These are phyloP conservation scores for Ensete ventricosum DNA, from an alignment of 176 grass and related monocot genomes.

Conservation along the genomic window DNA sequence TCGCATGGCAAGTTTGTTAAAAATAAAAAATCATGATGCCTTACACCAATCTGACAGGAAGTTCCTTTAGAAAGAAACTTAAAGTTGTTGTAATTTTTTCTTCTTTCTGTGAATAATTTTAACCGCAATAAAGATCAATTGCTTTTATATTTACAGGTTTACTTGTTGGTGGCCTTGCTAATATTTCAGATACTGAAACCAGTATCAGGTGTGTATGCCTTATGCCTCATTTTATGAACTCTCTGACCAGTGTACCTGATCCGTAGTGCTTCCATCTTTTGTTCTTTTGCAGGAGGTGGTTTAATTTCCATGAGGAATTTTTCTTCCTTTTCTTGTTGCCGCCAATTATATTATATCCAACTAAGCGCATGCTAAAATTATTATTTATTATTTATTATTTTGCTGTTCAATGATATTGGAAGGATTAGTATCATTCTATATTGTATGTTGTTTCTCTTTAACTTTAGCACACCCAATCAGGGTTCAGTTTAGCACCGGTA, in stretches of 20 bases:
- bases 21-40: too few species aligned
- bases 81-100: background rate
- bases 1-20: too few species aligned
- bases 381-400: conserved; percentile 3
- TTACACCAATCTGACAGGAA: too few species aligned
- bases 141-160: conserved; percentile 48
- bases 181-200: conserved; percentile 88
- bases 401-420: conserved; percentile 1
- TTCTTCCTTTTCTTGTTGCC: conserved; percentile 99
- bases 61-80: too few species aligned
- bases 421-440: background rate
- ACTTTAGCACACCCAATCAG: conserved; percentile 77
- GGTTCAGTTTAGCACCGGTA: conserved; percentile 97
- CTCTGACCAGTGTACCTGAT: conserved; percentile 5
- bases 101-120: background rate
- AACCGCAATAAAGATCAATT: background rate
- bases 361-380: conserved; percentile 29
- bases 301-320: conserved; percentile 99
- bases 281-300: conserved; percentile 67
- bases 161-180: conserved; percentile 91
- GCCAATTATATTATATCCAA: conserved; percentile 99
- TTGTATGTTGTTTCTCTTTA: conserved; percentile 49
- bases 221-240: background rate
- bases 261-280: background rate
- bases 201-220: conserved; percentile 65